A percentile compares a stretch with the other conserved stretches of the same genome.
These are phyloP conservation scores for Rhinocladiella similis DNA, from an alignment of 2,329 filamentous ascomycete genomes.

Conservation along the genomic window DNA sequence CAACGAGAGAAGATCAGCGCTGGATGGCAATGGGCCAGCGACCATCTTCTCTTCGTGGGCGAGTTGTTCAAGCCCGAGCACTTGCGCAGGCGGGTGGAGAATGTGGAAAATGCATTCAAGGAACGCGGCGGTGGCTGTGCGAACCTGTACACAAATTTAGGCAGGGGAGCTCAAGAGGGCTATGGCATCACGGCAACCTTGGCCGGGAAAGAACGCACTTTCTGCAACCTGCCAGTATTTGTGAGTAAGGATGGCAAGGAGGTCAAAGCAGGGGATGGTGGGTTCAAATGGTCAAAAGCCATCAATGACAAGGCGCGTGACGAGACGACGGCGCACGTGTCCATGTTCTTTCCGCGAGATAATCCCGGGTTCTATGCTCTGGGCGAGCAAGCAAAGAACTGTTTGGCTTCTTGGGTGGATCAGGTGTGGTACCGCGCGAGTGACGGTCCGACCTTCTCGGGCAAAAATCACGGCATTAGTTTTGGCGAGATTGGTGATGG, in stretches of 20 bases:
- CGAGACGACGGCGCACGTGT: conserved; percentile 76
- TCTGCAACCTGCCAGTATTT: conserved; percentile 71
- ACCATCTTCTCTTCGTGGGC: conserved; percentile 90
- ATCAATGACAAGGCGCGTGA: conserved; percentile 78
- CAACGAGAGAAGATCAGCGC: conserved; percentile 77
- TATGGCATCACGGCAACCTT: conserved; percentile 50
- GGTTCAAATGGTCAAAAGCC: conserved; percentile 64
- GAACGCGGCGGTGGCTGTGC: conserved; percentile 54
- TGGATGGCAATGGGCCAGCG: conserved; percentile 79
- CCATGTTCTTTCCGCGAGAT: conserved; percentile 47
- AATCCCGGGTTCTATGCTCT: conserved; percentile 47
- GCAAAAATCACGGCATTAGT: conserved; percentile 10
- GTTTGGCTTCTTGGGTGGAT: conserved; percentile 39
- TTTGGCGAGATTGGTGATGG: conserved; percentile 25
- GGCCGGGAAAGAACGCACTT: conserved; percentile 69
- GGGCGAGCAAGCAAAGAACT: conserved; percentile 39
- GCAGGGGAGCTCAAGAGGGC: conserved; percentile 59
- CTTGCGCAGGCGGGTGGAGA: conserved; percentile 70
- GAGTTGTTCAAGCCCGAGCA: conserved; percentile 84
- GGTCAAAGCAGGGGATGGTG: conserved; percentile 35
- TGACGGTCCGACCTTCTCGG: conserved; percentile 19
- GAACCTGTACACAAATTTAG: conserved; percentile 85
- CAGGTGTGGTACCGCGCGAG: conserved; percentile 30
- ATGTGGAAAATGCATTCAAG: conserved; percentile 60
- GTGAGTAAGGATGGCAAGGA: conserved; percentile 22